Evolutionary conservation across 768 basidiomycete genomes (phyloP), one percentile per base, ranked within the genome.

Genomic region (Auricularia cornea): DNA sequence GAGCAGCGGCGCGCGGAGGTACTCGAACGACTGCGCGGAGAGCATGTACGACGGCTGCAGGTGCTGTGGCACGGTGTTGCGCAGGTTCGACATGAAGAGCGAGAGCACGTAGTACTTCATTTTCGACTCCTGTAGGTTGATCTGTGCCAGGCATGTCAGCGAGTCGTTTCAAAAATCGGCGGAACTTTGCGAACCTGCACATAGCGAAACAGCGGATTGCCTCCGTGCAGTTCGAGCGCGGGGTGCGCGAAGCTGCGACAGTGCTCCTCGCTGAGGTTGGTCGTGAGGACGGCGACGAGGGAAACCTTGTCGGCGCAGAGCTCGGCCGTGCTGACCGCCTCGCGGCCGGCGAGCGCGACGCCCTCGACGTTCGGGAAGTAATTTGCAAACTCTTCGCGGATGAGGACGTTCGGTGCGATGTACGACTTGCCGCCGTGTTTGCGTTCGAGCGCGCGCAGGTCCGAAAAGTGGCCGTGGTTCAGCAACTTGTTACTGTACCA

Each of bases 101-200:
- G 87, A 86, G 60, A 98, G 89, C 33, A 98, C 84, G 71, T 94
- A 83, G 1, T 90, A 90, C 77, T 97, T 97, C 66, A 98, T 83
- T 4, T 90, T 77, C 75, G 98, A 98, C 73, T 94, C 90, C 76
- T 98, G 96, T 30, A 96, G 80, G 74, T 98, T 98, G 72, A 98
- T 86, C 80, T 80, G 69, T 8, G 52, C n/a, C 14, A 60, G 41
- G 12, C 16, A 16, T 32, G 31, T 52, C n/a, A 63, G 26, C 41
- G 8, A 3, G 10, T 26, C 4, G 54, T 1, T 14, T 8, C 23
- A 28, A 60, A 11, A 51, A 38, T 38, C 28, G 32, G 23, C 23
- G 51, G 20, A 66, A 64, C 8, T 14, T 8, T 14, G 16, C 35
- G 2, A 23, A 68, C 72, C 54, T 91, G 89, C 59, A 92, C 72